phyloP scores from a whole-genome alignment of 352 stramenopile genomes.

The Nothophytophthora sp. region DNA sequence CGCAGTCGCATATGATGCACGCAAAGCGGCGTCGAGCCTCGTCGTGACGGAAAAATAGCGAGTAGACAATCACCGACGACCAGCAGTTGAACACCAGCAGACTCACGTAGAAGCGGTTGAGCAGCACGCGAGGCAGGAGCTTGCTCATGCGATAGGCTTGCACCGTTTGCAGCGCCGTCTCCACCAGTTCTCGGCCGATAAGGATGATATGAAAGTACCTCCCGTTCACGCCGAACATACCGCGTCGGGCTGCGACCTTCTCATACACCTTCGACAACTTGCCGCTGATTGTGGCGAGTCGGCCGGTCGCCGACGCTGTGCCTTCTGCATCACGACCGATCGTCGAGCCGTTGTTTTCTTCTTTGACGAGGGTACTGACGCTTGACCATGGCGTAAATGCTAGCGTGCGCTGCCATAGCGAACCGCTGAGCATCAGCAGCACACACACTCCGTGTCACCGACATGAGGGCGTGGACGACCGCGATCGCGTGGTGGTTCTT shows the following conservation, averaged over 20 bases:
- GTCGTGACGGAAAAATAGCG: conserved; percentile 2
- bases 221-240: conserved; percentile 24
- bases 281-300: no score
- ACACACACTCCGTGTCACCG: conserved; percentile 17
- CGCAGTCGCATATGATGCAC: conserved; percentile 19
- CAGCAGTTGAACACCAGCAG: conserved; percentile 28
- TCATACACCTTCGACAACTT: background rate
- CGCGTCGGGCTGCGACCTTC: conserved; percentile 5
- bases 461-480: conserved; percentile 21
- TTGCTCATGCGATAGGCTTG: conserved; percentile 32
- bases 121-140: conserved; percentile 14
- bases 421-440: conserved; percentile 14
- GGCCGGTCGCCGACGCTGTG: no score
- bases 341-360: background rate
- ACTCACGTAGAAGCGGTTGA: conserved; percentile 34
- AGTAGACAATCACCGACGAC: conserved; percentile 13
- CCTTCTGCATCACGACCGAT: conserved; percentile 3
- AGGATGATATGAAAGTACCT: conserved; percentile 22
- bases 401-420: conserved; percentile 5
- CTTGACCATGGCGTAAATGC: conserved; percentile 19
- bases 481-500: conserved; percentile 17
- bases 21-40: conserved; percentile 15
- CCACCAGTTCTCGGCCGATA: conserved; percentile 17
- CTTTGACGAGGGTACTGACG: background rate
- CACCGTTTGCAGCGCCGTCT: conserved; percentile 24